Base-by-base conservation (phyloP, 2,329 filamentous ascomycete genomes). In the Fusarium guadeloupense region DNA sequence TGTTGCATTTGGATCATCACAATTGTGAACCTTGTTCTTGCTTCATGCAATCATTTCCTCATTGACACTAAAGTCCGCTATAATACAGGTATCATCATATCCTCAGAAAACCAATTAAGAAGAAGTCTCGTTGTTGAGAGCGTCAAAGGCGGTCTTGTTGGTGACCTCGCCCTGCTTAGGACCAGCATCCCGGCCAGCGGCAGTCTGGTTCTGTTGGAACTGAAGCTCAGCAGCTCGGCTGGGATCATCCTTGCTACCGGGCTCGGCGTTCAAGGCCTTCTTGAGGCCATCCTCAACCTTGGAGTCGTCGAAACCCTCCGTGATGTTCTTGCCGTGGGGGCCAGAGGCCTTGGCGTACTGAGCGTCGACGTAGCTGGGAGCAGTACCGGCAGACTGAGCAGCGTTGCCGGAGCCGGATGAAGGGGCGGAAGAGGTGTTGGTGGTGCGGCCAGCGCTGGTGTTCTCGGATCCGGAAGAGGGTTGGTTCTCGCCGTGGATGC, bases 241-340 rank as follows among this genome's bases (percentile, higher is more conserved):
- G 5, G 83, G 82, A 62, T 85, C 83, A 53, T 81, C 71, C 65
- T 77, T 72, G 6, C 76, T 78, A 3, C 82, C 82, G 55, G 79
- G 77, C 64, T 83, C 77, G 5, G 76, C 64, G 47, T 73, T 69
- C 57, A 81, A 71, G 3, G 77, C 74, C 57, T 75, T 77, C 68
- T 75, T 69, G 31, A 75, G 52, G 5, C 73, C 77, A 53, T 80
- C 76, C 46, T 74, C 56, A 5, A 70, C 69, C 43, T 71, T 69
- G 9, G 69, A 63, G 6, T 72, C 50, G 42, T 74, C 74, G 25
- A 78, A 74, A 9, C 71, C 74, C 46, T 79, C 76, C 28, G 77
- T 72, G 17, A 80, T 54, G 50, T 80, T 80, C 69, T 78, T 81
- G 54, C 79, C 77, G 59, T 81, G 78, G 0, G 77, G 78, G 3